Evolutionary conservation across 2,329 filamentous ascomycete species (phyloP), one percentile per base, ranked within the genome.

Genomic region (Fusarium ambrosium): DNA sequence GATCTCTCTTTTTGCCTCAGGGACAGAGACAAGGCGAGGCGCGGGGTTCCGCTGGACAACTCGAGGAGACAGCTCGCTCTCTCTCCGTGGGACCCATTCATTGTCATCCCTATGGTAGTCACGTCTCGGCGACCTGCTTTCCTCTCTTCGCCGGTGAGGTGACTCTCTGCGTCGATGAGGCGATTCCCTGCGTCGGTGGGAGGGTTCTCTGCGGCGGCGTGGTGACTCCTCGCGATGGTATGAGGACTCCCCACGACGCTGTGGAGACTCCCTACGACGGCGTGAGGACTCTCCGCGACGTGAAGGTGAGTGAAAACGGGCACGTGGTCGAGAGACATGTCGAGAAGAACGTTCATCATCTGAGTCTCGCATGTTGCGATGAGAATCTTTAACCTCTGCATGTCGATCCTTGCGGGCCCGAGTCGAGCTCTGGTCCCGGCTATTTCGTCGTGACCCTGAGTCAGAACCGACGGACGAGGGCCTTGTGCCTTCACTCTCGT

Each of bases 1-100:
- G 16, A 75, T 55, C 48, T 76, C 71, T 36, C 67, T 76, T 58
- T 73, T 72, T 22, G 66, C 59, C 60, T 70, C 53, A n/a, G 64
- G 70, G 7, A 65, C 62, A 41, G 70, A 64, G 14, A 79, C 72
- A 24, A 69, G 69, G 2, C 77, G 77, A 34, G 74, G 60, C 22
- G 62, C 43, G 13, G 6, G 41, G n/a, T 58, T 62, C 45, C 55
- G 55, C 59, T 79, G 75, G 11, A 78, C 58, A 61, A 79, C 74
- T 7, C 72, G 75, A 34, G 75, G 75, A 29, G 64, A 53, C 7
- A 56, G 59, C 29, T 36, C 67, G 27, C 48, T 53, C 16, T 53
- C 48, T 41, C 68, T 62, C n/a, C 70, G 58, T 16, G 71, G 29
- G 18, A 18, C n/a, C 59, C 66, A 69, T 37, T 29, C 34, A 51